phyloP scores from a whole-genome alignment of 129 eudicot species.

The Smallanthus sonchifolius region DNA sequence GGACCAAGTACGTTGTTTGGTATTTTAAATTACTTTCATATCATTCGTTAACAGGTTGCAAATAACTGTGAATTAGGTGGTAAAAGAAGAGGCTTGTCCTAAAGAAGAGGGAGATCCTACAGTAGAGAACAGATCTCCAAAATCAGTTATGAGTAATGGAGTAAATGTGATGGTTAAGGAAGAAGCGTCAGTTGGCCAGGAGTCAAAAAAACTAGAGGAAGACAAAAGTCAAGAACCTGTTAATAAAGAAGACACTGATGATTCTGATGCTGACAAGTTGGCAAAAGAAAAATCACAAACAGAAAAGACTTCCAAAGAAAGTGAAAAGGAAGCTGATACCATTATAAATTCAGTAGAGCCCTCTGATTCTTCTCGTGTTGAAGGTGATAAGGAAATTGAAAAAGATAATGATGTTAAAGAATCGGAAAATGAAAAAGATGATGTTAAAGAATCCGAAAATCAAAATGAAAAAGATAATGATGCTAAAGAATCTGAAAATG shows the following conservation, averaged over 20 bases:
- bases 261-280: constrained; percentile 35
- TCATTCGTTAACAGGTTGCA: neutral
- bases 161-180: constrained; percentile 31
- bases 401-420: constrained; percentile 16
- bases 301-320: constrained; percentile 32
- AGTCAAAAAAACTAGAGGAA: constrained; percentile 36
- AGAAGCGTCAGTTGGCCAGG: constrained; percentile 39
- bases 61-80: constrained; percentile 39
- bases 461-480: neutral
- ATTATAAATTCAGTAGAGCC: constrained; percentile 32
- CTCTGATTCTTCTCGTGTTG: constrained; percentile 45
- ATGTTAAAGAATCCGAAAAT: constrained; percentile 18
- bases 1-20: constrained; percentile 34
- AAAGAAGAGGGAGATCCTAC: constrained; percentile 39
- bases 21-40: neutral
- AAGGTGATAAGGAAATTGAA: constrained; percentile 34
- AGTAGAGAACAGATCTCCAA: constrained; percentile 39
- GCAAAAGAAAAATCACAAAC: constrained; percentile 32
- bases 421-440: neutral
- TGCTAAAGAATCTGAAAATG: constrained; percentile 9
- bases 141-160: constrained; percentile 57
- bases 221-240: constrained; percentile 21
- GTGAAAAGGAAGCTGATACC: constrained; percentile 35
- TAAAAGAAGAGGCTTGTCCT: constrained; percentile 34
- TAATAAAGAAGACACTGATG: constrained; percentile 37